phyloP scores from a whole-genome alignment of 306 rosid genomes.

The Dalbergia cochinchinensis region DNA sequence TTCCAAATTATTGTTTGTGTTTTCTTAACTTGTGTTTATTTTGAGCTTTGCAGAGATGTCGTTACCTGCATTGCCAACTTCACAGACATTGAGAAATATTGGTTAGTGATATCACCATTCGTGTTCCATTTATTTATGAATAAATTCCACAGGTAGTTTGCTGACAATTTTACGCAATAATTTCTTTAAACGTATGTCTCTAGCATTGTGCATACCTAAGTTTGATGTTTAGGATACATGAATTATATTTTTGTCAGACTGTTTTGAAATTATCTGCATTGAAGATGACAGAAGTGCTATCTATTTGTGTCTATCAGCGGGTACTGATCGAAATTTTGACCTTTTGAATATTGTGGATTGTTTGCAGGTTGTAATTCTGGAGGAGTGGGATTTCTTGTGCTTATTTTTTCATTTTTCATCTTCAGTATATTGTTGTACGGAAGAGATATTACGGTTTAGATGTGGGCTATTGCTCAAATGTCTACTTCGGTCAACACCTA shows the following conservation, averaged over 20 bases:
- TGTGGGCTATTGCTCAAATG: slow-evolving; percentile 56
- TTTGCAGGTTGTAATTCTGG: slow-evolving; percentile 78
- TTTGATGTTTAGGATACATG: not conserved
- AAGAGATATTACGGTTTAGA: slow-evolving; percentile 58
- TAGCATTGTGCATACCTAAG: not conserved
- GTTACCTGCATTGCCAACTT: slow-evolving; percentile 90
- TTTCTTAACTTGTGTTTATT: slow-evolving; percentile 16
- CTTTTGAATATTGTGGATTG: slow-evolving; percentile 35
- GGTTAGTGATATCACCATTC: slow-evolving; percentile 68
- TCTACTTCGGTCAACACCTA: no score
- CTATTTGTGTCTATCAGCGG: not conserved
- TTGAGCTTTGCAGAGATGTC: slow-evolving; percentile 88
- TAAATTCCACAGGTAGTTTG: not conserved
- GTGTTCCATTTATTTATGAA: slow-evolving; percentile 13
- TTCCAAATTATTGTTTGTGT: slow-evolving; percentile 23
- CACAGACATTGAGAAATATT: slow-evolving; percentile 79
- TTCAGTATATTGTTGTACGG: slow-evolving; percentile 63
- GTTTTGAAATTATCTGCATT: not conserved
- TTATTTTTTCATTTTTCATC: slow-evolving; percentile 84
- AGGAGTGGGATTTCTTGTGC: slow-evolving; percentile 54
- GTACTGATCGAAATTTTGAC: slow-evolving; percentile 37
- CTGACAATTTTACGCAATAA: slow-evolving; percentile 5
- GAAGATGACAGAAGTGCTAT: not conserved
- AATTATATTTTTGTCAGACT: not conserved
- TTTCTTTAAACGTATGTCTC: not conserved